These are phyloP conservation scores for Macaranga tanarius DNA, from an alignment of 441 rosid genomes.

Conservation along the genomic window DNA sequence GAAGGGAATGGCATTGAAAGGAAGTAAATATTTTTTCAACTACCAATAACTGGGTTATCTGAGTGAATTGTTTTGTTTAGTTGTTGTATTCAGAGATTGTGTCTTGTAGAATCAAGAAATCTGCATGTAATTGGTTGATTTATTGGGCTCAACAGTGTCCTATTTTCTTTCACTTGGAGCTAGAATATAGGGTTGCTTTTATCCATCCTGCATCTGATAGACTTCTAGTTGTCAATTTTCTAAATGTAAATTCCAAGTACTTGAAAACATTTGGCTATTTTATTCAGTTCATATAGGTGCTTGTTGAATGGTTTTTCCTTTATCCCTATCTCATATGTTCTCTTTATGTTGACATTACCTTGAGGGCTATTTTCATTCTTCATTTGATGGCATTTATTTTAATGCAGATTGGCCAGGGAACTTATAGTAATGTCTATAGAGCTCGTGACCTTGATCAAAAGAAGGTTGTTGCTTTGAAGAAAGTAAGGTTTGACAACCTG, in stretches of 20 bases:
- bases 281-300: neutral
- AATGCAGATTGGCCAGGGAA: constrained; percentile 97
- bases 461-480: constrained; percentile 86
- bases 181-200: neutral
- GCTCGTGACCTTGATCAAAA: constrained; percentile 89
- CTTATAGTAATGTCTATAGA: constrained; percentile 93
- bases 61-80: neutral
- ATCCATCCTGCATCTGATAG: neutral
- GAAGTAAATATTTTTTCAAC: neutral
- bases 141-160: neutral
- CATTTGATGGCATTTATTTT: constrained; percentile 20
- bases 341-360: too few relatives aligned
- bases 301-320: neutral
- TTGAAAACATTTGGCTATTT: neutral
- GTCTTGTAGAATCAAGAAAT: neutral
- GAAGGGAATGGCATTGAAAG: neutral
- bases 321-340: constrained; percentile 4
- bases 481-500: constrained; percentile 87
- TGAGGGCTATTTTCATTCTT: too few relatives aligned
- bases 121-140: neutral
- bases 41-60: neutral
- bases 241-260: neutral
- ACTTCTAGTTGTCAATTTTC: neutral
- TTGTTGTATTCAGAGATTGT: neutral
- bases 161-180: neutral